Conservation (phyloP, 2,329 filamentous ascomycete genomes). For the Hysterium pulicare region DNA sequence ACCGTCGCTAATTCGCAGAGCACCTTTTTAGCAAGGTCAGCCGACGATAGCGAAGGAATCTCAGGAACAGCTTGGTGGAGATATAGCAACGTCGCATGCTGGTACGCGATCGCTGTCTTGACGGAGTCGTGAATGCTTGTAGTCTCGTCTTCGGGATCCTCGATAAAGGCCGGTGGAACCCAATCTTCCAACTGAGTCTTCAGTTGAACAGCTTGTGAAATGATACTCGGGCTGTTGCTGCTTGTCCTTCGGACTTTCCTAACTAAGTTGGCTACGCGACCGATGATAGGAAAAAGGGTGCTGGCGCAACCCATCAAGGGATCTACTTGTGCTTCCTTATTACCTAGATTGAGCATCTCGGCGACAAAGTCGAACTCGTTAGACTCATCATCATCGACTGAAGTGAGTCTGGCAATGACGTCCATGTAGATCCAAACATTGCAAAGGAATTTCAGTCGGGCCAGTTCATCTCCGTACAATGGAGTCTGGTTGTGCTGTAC, state of each 20-base stretch:
- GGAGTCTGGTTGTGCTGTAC: constrained; percentile 43
- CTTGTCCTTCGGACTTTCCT: constrained; percentile 56
- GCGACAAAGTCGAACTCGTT: constrained; percentile 48
- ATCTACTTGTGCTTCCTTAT: constrained; percentile 57
- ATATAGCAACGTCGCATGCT: constrained; percentile 64
- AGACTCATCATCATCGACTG: constrained; percentile 56
- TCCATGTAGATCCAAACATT: constrained; percentile 74
- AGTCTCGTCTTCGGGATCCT: constrained; percentile 61
- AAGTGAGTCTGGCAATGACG: constrained; percentile 66
- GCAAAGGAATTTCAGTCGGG: constrained; percentile 62
- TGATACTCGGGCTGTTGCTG: constrained; percentile 58
- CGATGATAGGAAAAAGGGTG: constrained; percentile 66
- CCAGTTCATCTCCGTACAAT: constrained; percentile 39
- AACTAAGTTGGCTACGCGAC: constrained; percentile 63
- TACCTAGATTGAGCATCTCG: constrained; percentile 32
- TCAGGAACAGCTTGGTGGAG: constrained; percentile 67
- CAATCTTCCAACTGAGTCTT: constrained; percentile 60
- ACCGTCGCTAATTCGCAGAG: constrained; percentile 62
- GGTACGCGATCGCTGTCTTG: constrained; percentile 65
- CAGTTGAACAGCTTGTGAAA: constrained; percentile 60
- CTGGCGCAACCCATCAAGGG: constrained; percentile 68
- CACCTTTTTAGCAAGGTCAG: constrained; percentile 59
- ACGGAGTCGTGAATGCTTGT: constrained; percentile 62
- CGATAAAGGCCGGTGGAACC: constrained; percentile 57
- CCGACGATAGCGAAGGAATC: constrained; percentile 57